Evolutionary conservation across 257 asterid species (phyloP).

Genomic region (Gentiana dahurica): DNA sequence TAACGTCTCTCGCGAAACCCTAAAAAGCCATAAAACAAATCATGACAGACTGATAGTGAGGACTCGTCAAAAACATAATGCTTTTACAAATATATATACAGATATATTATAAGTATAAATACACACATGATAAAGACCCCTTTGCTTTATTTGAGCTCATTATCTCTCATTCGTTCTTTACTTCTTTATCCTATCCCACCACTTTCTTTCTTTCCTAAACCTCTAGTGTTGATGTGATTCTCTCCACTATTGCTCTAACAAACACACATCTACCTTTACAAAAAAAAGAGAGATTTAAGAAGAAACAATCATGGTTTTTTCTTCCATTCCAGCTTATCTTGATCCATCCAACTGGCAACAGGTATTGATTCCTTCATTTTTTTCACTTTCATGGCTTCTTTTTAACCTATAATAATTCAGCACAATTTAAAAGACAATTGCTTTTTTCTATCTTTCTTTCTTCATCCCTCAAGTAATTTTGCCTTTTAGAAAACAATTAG

Average conservation of each 20-base stretch:
- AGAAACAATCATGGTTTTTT: slow-evolving; percentile 68
- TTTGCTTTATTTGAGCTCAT: slow-evolving; percentile 72
- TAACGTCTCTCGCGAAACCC: slow-evolving; percentile 35
- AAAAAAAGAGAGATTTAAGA: slow-evolving; percentile 30
- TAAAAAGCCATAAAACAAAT: slow-evolving; percentile 63
- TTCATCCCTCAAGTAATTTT: slow-evolving; percentile 4
- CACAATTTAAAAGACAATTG: slow-evolving; percentile 35
- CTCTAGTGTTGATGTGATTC: slow-evolving; percentile 73
- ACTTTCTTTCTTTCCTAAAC: slow-evolving; percentile 25
- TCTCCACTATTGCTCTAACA: slow-evolving; percentile 55
- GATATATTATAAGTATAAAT: slow-evolving; percentile 23
- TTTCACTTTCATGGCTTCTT: slow-evolving; percentile 56
- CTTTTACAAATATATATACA: slow-evolving; percentile 14
- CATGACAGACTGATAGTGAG: slow-evolving; percentile 55
- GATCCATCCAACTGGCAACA: slow-evolving; percentile 99
- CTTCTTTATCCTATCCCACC: slow-evolving; percentile 12
- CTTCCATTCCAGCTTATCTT: slow-evolving; percentile 91
- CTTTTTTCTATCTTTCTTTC: slow-evolving; percentile 30
- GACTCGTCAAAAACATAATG: slow-evolving; percentile 11
- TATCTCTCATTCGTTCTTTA: slow-evolving; percentile 59
- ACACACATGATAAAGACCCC: slow-evolving; percentile 32
- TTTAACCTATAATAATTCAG: slow-evolving; percentile 31
- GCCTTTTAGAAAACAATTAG: too few relatives aligned
- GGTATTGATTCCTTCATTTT: slow-evolving; percentile 32
- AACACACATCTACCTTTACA: slow-evolving; percentile 53